A percentile compares a stretch with the other conserved stretches of the same genome.
Conservation (phyloP, 2,329 filamentous ascomycete genomes). For the Fusarium dlaminii region DNA sequence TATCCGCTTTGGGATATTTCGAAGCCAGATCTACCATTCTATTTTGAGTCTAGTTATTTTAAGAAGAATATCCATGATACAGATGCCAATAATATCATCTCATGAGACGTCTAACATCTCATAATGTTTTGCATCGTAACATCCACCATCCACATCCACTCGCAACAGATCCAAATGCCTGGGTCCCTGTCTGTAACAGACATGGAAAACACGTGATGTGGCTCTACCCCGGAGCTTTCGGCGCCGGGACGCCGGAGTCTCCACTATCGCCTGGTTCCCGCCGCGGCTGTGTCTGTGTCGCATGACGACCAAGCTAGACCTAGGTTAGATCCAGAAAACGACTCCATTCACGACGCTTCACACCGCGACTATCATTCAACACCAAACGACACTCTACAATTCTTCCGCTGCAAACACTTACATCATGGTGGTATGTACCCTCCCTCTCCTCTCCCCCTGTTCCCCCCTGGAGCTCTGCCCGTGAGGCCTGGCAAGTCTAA, state of each 20-base stretch:
- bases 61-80: constrained; percentile 7
- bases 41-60: constrained; percentile 18
- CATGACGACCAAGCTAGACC: constrained; percentile 36
- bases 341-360: constrained; percentile 35
- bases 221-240: constrained; percentile 36
- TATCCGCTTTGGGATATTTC: neutral
- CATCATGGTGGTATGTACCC: constrained; percentile 49
- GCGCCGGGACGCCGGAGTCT: constrained; percentile 29
- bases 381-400: neutral
- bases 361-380: constrained; percentile 16
- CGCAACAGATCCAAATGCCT: constrained; percentile 6
- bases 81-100: constrained; percentile 10
- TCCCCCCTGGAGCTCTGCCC: constrained; percentile 28
- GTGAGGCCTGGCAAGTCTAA: constrained; percentile 46
- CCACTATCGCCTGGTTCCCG: constrained; percentile 32
- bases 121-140: neutral
- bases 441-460: neutral
- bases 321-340: constrained; percentile 23
- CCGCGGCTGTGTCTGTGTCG: constrained; percentile 38
- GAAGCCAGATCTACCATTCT: constrained; percentile 16
- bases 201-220: constrained; percentile 29
- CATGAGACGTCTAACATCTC: neutral
- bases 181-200: neutral
- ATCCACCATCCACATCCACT: neutral
- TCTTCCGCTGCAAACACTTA: neutral